A percentile compares a stretch with the other conserved stretches of the same genome.
Conservation (phyloP, 192 early-diverging fungal species). For the Linnemannia zychae region DNA sequence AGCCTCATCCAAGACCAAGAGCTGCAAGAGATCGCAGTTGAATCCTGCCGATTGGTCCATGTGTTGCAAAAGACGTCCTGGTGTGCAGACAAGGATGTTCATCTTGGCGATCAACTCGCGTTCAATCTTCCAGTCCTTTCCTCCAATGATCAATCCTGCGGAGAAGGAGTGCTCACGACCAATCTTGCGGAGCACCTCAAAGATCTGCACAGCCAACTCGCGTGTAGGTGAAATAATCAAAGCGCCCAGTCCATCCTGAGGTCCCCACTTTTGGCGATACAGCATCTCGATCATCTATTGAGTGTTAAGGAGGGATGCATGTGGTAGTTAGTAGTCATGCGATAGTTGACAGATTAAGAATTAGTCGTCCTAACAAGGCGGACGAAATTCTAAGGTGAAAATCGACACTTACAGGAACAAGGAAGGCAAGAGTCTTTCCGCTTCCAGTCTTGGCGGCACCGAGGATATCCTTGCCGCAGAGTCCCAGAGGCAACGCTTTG, state of each 20-base stretch:
- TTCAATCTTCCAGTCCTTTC: slow-evolving; percentile 88
- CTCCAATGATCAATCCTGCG: slow-evolving; percentile 96
- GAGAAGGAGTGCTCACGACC: slow-evolving; percentile 83
- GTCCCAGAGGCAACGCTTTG: slow-evolving; percentile 77
- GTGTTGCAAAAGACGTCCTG: slow-evolving; percentile 88
- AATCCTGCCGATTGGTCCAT: slow-evolving; percentile 96
- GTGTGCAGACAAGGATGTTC: slow-evolving; percentile 89
- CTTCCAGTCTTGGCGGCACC: slow-evolving; percentile 91
- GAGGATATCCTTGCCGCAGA: slow-evolving; percentile 80
- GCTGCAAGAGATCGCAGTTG: slow-evolving; percentile 81
- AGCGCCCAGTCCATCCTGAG: slow-evolving; percentile 83
- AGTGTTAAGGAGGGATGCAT: background rate
- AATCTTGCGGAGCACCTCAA: slow-evolving; percentile 84
- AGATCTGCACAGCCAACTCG: slow-evolving; percentile 94
- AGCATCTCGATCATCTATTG: slow-evolving; percentile 85
- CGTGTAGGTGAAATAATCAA: slow-evolving; percentile 88
- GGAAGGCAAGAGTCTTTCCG: slow-evolving; percentile 86
- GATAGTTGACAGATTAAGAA: too few relatives aligned
- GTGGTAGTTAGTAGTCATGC: background rate
- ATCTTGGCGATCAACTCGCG: slow-evolving; percentile 78
- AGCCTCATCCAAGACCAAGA: slow-evolving; percentile 86
- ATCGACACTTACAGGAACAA: slow-evolving; percentile 72
- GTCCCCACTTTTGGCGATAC: slow-evolving; percentile 87
- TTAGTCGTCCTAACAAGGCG: background rate
- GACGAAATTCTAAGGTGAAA: background rate